Base-by-base conservation (phyloP, 805 yeast genomes). In the Phaffomyces opuntiae region DNA sequence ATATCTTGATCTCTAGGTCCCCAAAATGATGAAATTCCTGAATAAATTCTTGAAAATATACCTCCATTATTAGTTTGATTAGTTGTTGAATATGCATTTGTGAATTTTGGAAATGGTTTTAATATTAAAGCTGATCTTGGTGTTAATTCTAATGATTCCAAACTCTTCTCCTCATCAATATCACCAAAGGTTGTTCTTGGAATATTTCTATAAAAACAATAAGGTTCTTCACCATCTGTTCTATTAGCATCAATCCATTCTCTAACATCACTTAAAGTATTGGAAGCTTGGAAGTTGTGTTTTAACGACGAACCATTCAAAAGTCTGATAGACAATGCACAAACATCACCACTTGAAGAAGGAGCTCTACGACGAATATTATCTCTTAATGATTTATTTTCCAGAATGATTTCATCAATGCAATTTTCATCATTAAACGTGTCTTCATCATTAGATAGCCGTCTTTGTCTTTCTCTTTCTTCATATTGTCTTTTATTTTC, bases 111-210 rank as follows among this genome's bases (percentile, higher is more conserved):
- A 29, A 72, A 67, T 0, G 93, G 90, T 57, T 85, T 84, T 51
- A 89, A 66, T 24, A 87, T 80, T 40, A 89, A 62, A 0, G 84
- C 87, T 11, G 95, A 81, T 47, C 95, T 70, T 3, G 91, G 90
- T 14, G 77, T 72, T 43, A 89, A 66, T 21, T 78, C 80, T 45
- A 89, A 66, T 4, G 69, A 73, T 25, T 59, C 60, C 35, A 89
- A 66, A 3, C 79, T 64, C 48, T 65, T 64, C 46, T 72, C 70
- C 53, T 88, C 91, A 42, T 83, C 84, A 0, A 78, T 74, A 5
- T 72, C 74, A 2, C 80, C 66, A 49, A 83, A 88, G 0, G 83
- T 75, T 6, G 77, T 71, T 47, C 85, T 74, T 19, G 87, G 90
- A 39, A 78, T 68, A 38, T 67, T 69, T 51, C 77, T 68, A 52